These are phyloP conservation scores for Scenedesmus sp. DNA, from an alignment of 163 green algal species.

Conservation along the genomic window DNA sequence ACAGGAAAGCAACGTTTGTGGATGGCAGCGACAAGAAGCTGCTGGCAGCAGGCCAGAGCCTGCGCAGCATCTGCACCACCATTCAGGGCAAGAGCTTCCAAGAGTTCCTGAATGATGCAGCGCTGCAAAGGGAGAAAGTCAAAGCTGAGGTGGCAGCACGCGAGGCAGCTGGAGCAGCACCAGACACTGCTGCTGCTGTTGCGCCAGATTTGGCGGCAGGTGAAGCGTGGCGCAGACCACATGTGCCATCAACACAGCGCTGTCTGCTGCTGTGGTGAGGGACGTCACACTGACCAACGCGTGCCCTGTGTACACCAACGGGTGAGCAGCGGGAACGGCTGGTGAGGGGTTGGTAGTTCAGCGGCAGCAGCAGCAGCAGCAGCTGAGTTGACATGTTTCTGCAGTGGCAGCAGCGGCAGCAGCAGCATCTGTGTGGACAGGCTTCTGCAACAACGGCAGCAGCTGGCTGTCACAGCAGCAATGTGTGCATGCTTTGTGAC, in stretches of 20 bases:
- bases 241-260: conserved; percentile 1
- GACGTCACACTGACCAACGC: background rate
- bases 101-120: background rate
- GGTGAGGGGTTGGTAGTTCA: background rate
- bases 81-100: background rate
- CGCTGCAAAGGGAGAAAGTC: background rate
- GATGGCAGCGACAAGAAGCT: too few relatives aligned
- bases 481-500: too few relatives aligned
- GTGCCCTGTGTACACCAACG: conserved; percentile 16
- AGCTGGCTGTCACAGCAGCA: too few relatives aligned
- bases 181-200: background rate
- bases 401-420: background rate
- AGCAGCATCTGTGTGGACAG: background rate
- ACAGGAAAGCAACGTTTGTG: background rate
- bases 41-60: background rate
- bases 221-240: background rate
- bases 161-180: background rate
- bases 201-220: background rate
- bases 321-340: background rate
- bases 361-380: background rate
- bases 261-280: background rate
- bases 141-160: background rate
- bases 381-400: background rate
- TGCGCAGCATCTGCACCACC: background rate
- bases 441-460: background rate